A percentile compares a stretch with the other conserved stretches of the same genome.
These are phyloP conservation scores for Pyrenochaeta sp. DNA, from an alignment of 2,329 filamentous ascomycete species.

Conservation along the genomic window DNA sequence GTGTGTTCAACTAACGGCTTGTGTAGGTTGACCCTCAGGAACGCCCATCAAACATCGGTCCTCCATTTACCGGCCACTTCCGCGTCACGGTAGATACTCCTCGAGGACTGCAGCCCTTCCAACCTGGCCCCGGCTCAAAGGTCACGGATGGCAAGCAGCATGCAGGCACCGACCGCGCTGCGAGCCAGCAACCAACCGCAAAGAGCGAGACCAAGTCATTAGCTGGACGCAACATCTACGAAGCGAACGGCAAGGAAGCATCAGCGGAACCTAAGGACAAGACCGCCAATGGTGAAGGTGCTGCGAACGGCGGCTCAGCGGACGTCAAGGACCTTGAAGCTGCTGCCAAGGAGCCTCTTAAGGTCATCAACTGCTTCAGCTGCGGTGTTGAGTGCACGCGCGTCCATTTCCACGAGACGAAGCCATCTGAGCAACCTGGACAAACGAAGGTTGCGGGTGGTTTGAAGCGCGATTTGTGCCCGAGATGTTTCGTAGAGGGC, in stretches of 20 bases:
- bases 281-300: conserved; percentile 66
- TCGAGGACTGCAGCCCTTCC: conserved; percentile 91
- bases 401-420: conserved; percentile 74
- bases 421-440: conserved; percentile 60
- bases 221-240: conserved; percentile 93
- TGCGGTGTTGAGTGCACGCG: conserved; percentile 90
- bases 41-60: conserved; percentile 91
- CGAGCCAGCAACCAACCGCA: conserved; percentile 68
- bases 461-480: conserved; percentile 86
- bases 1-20: not conserved
- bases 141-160: conserved; percentile 68
- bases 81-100: conserved; percentile 95
- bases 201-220: conserved; percentile 92
- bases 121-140: conserved; percentile 80
- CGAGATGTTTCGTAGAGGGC: conserved; percentile 86
- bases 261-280: conserved; percentile 72
- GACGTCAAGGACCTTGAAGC: conserved; percentile 71
- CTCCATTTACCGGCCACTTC: conserved; percentile 97
- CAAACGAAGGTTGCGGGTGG: conserved; percentile 63
- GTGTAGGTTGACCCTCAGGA: conserved; percentile 91
- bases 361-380: conserved; percentile 81
- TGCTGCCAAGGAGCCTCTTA: conserved; percentile 68
- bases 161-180: conserved; percentile 74
- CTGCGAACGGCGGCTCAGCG: conserved; percentile 71
- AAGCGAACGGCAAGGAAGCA: conserved; percentile 86